phyloP scores from a whole-genome alignment of 805 yeast genomes.

The Zygoascus flipseniorum region DNA sequence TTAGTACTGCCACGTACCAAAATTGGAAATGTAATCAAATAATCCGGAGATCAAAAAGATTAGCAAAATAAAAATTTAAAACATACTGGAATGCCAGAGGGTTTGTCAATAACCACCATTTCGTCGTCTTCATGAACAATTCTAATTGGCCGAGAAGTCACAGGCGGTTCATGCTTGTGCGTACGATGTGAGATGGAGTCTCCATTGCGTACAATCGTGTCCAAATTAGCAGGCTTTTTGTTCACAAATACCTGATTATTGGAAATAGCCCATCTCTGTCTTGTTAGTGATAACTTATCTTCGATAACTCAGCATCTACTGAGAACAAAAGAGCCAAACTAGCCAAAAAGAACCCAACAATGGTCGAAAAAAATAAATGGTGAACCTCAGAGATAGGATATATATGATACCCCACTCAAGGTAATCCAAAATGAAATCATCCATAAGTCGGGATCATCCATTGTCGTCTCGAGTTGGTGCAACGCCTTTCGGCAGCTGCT shows the following conservation, averaged over 20 bases:
- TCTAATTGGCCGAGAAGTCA: constrained; percentile 47
- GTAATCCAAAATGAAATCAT: too few species aligned
- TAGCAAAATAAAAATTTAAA: not conserved
- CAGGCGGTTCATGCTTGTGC: constrained; percentile 92
- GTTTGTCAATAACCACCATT: constrained; percentile 80
- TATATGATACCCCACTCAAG: too few species aligned
- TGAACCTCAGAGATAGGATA: too few species aligned
- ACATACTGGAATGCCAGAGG: constrained; percentile 86
- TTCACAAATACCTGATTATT: constrained; percentile 75
- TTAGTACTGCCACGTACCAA: constrained; percentile 1
- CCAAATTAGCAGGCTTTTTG: constrained; percentile 51
- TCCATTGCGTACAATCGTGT: constrained; percentile 67
- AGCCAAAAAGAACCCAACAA: too few species aligned
- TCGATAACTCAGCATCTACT: too few species aligned
- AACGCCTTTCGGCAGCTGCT: too few species aligned
- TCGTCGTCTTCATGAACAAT: constrained; percentile 74
- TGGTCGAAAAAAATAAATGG: too few species aligned
- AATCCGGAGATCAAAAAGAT: not conserved
- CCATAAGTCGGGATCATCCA: too few species aligned
- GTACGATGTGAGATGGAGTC: constrained; percentile 74
- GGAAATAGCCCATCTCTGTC: constrained; percentile 43
- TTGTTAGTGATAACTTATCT: not conserved
- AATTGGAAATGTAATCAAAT: not conserved
- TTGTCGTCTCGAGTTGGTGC: too few species aligned
- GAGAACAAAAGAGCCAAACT: too few species aligned